Evolutionary conservation across 2,329 filamentous ascomycete genomes (phyloP), one percentile per base, ranked within the genome.

Genomic region (Mycosphaerella sp.): DNA sequence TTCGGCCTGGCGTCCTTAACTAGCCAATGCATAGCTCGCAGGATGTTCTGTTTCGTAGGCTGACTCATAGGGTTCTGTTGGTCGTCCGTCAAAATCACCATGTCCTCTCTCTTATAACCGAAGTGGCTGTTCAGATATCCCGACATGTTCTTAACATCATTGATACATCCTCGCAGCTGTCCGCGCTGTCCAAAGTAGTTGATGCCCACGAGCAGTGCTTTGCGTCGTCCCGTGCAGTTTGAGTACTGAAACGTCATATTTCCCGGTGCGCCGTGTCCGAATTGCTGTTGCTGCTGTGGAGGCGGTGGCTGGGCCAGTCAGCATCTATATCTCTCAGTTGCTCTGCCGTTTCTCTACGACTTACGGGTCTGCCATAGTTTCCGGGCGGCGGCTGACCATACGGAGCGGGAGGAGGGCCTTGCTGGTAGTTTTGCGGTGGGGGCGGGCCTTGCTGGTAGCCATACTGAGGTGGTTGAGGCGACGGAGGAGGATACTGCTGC

Each of bases 61-160:
- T 95, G 89, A 71, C 89, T 95, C 87, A 96, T 95, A 21, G 89
- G 88, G 63, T 95, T 95, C 68, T 95, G 89, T 73, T 96, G 90
- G 68, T 97, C 91, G 66, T 97, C 91, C 35, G 91, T 96, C 67
- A 97, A 78, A 56, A 93, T 84, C 16, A 97, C 91, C 91, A 97
- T 97, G 66, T 97, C 90, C 70, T 96, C 91, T 52, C 89, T 78
- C 71, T 89, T 89, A 70, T 97, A 97, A 27, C 87, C 87, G 69
- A 94, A 96, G 65, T 89, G 84, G 69, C 90, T 82, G 57, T 88
- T 87, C 52, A 97, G 75, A 67, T 95, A 97, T 44, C 80, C 79
- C 17, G 89, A 95, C 89, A 97, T 95, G 74, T 96, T 96, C 72
- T 90, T 87, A 39, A 96, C 91, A 68, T 97, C 91, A 67, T 97